Conservation (phyloP, 768 basidiomycete species). For the Suillus tomentosus region DNA sequence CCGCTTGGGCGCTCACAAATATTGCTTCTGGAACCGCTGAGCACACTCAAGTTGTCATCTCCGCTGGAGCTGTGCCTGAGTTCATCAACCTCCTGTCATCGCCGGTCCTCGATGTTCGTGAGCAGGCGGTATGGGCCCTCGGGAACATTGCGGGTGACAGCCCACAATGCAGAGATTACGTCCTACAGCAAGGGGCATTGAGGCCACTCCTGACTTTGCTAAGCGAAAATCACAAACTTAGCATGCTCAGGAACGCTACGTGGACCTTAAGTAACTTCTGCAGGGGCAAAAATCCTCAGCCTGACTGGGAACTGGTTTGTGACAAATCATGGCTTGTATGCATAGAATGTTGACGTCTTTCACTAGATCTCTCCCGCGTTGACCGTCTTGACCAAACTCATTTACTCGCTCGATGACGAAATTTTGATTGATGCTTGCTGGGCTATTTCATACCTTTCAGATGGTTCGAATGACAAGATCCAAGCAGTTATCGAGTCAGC, state of each 20-base stretch:
- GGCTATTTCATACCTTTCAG: slow-evolving; percentile 99
- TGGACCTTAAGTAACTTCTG: slow-evolving; percentile 99
- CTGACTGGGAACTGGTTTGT: slow-evolving; percentile 93
- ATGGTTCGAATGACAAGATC: slow-evolving; percentile 99
- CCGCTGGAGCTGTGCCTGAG: slow-evolving; percentile 90
- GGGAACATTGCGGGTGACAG: slow-evolving; percentile 99
- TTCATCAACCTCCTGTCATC: slow-evolving; percentile 97
- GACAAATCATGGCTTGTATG: slow-evolving; percentile 13
- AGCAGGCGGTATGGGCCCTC: slow-evolving; percentile 99
- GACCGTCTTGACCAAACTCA: slow-evolving; percentile 95
- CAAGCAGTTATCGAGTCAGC: slow-evolving; percentile 99
- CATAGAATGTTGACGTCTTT: slow-evolving; percentile 21
- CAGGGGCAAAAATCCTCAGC: slow-evolving; percentile 96
- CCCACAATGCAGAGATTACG: slow-evolving; percentile 95
- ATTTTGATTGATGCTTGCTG: slow-evolving; percentile 99
- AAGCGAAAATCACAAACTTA: slow-evolving; percentile 97
- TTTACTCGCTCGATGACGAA: slow-evolving; percentile 98
- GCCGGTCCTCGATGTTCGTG: slow-evolving; percentile 93
- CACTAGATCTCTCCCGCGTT: slow-evolving; percentile 92
- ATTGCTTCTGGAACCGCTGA: slow-evolving; percentile 98
- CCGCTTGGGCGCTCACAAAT: slow-evolving; percentile 97
- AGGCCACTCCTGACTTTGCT: slow-evolving; percentile 86
- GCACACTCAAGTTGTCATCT: slow-evolving; percentile 97
- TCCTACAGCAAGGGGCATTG: slow-evolving; percentile 90
- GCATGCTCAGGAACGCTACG: slow-evolving; percentile 97